These are phyloP conservation scores for Calocybe gambosa DNA, from an alignment of 1,284 basidiomycete genomes.

Conservation along the genomic window DNA sequence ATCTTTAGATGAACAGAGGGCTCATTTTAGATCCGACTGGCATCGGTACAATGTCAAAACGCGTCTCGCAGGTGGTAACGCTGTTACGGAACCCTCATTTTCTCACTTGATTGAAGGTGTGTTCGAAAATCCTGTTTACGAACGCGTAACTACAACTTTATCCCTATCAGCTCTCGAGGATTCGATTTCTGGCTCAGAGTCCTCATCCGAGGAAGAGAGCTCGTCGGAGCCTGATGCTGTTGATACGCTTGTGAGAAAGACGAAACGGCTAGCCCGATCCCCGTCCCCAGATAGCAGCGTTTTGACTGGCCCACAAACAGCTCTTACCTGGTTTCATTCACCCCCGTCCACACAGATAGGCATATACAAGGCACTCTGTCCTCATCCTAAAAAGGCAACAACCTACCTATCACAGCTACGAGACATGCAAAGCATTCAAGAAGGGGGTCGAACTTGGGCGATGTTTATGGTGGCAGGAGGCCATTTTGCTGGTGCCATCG, in stretches of 20 bases:
- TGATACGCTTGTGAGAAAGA: slow-evolving; percentile 60
- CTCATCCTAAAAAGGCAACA: slow-evolving; percentile 34
- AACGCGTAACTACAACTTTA: background rate
- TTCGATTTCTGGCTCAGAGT: slow-evolving; percentile 85
- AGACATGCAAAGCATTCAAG: slow-evolving; percentile 57
- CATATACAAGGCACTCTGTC: slow-evolving; percentile 76
- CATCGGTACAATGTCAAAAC: slow-evolving; percentile 96
- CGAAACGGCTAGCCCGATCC: slow-evolving; percentile 41
- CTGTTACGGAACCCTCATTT: slow-evolving; percentile 70
- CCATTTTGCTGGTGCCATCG: slow-evolving; percentile 92
- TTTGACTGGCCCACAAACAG: slow-evolving; percentile 54
- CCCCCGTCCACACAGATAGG: slow-evolving; percentile 85
- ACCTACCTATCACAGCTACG: slow-evolving; percentile 55
- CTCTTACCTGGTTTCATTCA: slow-evolving; percentile 88
- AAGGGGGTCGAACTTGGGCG: slow-evolving; percentile 78
- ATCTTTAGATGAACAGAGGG: slow-evolving; percentile 77
- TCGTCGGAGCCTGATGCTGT: slow-evolving; percentile 62
- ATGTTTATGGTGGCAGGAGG: slow-evolving; percentile 96
- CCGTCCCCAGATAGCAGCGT: slow-evolving; percentile 37
- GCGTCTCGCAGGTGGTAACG: slow-evolving; percentile 53
- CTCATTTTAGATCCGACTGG: slow-evolving; percentile 94
- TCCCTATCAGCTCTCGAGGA: slow-evolving; percentile 64
- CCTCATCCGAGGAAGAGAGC: slow-evolving; percentile 53
- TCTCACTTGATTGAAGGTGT: slow-evolving; percentile 73
- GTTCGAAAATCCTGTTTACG: background rate